A percentile compares a stretch with the other conserved stretches of the same genome.
phyloP scores from a whole-genome alignment of 2,329 filamentous ascomycete species.

The Aureobasidium uvarum region DNA sequence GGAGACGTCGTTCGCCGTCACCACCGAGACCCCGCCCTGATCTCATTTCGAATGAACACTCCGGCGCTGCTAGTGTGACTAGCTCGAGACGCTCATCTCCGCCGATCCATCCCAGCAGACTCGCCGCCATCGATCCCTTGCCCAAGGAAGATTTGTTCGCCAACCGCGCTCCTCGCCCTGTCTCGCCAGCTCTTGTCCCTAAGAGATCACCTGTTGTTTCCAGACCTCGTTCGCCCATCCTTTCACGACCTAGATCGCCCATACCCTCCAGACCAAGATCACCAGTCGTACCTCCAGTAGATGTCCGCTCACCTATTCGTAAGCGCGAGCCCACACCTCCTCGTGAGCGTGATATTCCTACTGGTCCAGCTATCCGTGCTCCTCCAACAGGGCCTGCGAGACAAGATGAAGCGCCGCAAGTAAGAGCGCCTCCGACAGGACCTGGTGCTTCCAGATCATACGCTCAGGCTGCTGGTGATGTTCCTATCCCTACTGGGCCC shows the following conservation, averaged over 20 bases:
- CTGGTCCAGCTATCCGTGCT: conserved; percentile 33
- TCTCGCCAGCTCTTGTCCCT: conserved; percentile 30
- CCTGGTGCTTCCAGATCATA: conserved; percentile 14
- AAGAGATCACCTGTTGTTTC: conserved; percentile 7
- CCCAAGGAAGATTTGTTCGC: conserved; percentile 28
- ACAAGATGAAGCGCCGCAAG: conserved; percentile 23
- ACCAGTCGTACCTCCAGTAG: conserved; percentile 4
- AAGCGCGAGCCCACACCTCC: conserved; percentile 39
- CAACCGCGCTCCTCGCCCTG: conserved; percentile 34
- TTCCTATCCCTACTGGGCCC: conserved; percentile 22
- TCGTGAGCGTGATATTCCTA: conserved; percentile 33
- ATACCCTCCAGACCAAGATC: conserved; percentile 11
- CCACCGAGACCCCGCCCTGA: conserved; percentile 40
- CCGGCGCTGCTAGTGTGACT: conserved; percentile 54
- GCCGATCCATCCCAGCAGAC: conserved; percentile 55
- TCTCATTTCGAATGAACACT: conserved; percentile 48
- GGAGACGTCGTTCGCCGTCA: conserved; percentile 56
- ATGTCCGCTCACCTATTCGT: conserved; percentile 37
- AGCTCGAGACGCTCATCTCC: conserved; percentile 64
- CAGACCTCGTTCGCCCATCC: conserved; percentile 13
- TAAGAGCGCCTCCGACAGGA: conserved; percentile 30
- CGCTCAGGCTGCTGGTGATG: conserved; percentile 8
- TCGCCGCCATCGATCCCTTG: conserved; percentile 39
- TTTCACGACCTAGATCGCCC: conserved; percentile 18
- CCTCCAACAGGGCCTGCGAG: conserved; percentile 37